Conservation (phyloP, 805 yeast genomes). For the Jamesozyma gamospora region DNA sequence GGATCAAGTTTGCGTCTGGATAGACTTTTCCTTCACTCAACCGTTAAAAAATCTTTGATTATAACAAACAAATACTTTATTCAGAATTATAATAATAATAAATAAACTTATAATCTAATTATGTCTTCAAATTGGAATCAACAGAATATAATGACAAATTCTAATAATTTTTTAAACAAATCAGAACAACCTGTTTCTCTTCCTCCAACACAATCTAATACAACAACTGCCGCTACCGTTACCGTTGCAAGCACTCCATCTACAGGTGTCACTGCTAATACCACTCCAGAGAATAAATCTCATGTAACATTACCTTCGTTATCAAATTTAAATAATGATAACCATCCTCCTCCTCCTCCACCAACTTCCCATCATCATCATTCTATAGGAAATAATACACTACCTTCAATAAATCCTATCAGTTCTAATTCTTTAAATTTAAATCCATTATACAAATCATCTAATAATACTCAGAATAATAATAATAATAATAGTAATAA, state of each 20-base stretch:
- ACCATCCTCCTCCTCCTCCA: no score
- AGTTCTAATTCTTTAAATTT: constrained; percentile 6
- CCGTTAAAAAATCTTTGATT: no score
- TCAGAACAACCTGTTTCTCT: no score
- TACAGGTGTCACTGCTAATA: background rate
- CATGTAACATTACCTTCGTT: constrained; percentile 8
- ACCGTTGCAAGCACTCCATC: constrained; percentile 2
- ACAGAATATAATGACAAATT: background rate
- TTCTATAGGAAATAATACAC: no score
- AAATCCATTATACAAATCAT: background rate
- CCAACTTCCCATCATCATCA: constrained; percentile 1
- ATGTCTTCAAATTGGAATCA: constrained; percentile 1
- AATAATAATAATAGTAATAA: no score
- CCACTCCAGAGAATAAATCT: background rate
- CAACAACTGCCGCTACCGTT: background rate
- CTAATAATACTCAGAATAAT: background rate
- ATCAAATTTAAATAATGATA: constrained; percentile 5
- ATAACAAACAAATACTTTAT: no score
- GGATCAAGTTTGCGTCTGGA: no score
- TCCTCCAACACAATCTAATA: no score
- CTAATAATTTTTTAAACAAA: no score
- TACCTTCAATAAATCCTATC: constrained; percentile 17
- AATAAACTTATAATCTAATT: no score
- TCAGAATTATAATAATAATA: no score
- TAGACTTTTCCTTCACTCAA: no score